These are phyloP conservation scores for Salix caprea DNA, from an alignment of 345 rosid genomes.

Conservation along the genomic window DNA sequence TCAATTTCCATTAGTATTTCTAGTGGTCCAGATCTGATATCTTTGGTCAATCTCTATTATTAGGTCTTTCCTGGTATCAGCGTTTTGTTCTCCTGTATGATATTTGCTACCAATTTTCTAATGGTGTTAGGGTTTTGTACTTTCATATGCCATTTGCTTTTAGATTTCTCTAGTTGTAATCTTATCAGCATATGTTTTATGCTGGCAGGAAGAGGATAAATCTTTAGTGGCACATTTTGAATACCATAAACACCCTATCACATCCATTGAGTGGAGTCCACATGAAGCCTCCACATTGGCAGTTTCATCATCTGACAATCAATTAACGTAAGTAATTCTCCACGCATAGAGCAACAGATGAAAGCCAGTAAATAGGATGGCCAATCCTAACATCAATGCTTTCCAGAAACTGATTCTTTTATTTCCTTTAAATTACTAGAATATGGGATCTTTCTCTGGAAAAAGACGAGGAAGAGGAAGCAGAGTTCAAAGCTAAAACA, in stretches of 20 bases:
- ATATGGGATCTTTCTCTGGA: slow-evolving; percentile 97
- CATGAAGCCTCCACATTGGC: slow-evolving; percentile 84
- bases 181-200: neutral
- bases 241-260: slow-evolving; percentile 78
- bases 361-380: neutral
- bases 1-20: neutral
- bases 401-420: neutral
- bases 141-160: neutral
- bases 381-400: neutral
- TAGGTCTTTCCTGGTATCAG: neutral
- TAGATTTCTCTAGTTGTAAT: neutral
- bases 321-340: slow-evolving; percentile 61
- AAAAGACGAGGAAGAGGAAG: slow-evolving; percentile 94
- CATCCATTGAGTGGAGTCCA: slow-evolving; percentile 96
- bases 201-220: slow-evolving; percentile 54
- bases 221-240: slow-evolving; percentile 83
- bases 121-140: neutral
- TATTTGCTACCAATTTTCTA: neutral
- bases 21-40: neutral
- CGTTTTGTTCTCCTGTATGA: neutral
- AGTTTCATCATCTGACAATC: slow-evolving; percentile 83
- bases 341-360: neutral
- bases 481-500: slow-evolving; percentile 79
- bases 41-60: neutral
- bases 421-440: slow-evolving; percentile 32